Percentiles rank a stretch among this genome's conserved stretches.
Conservation (phyloP, 148 eudicot genomes). For the Chenopodium berlandieri region DNA sequence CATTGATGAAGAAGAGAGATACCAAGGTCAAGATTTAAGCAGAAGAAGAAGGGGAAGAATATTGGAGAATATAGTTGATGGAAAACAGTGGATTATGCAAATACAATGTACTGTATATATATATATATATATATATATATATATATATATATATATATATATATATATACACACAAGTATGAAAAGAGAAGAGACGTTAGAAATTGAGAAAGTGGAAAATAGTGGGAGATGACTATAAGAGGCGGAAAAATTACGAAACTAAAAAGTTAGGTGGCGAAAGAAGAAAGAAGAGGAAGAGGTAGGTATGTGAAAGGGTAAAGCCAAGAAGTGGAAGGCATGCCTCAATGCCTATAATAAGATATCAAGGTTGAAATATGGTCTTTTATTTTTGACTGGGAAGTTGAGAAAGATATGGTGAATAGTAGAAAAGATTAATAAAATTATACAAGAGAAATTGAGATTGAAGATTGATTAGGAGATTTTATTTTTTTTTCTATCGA, state of each 20-base stretch:
- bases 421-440: no score
- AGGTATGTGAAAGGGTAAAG: background rate
- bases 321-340: background rate
- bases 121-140: no score
- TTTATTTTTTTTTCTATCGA: no score
- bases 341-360: no score
- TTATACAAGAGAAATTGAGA: background rate
- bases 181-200: background rate
- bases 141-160: no score
- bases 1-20: conserved; percentile 10
- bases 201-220: background rate
- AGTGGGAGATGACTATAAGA: background rate
- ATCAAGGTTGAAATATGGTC: no score
- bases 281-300: background rate
- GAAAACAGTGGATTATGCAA: background rate
- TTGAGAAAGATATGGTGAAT: no score
- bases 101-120: no score
- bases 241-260: background rate
- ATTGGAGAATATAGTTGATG: background rate
- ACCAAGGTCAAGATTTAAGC: background rate
- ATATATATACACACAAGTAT: background rate
- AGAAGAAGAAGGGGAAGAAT: background rate
- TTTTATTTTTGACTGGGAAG: background rate
- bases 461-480: background rate
- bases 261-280: background rate